Conservation (phyloP, 805 yeast species). For the Kodamaea kakaduensis region DNA sequence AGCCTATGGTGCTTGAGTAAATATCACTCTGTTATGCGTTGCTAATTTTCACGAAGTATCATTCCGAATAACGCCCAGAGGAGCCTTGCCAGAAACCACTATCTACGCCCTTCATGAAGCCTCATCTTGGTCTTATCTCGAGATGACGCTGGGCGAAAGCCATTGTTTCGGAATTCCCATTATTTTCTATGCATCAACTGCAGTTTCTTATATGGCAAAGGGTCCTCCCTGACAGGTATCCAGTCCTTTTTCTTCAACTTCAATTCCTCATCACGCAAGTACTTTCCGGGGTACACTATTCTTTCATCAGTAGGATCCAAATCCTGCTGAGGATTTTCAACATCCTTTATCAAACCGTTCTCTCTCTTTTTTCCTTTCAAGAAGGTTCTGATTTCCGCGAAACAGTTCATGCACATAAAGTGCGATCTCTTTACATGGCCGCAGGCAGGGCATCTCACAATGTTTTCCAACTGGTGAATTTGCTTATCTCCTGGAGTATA, state of each 20-base stretch:
- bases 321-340: slow-evolving; percentile 34
- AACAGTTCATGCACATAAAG: slow-evolving; percentile 90
- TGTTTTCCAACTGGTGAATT: slow-evolving; percentile 64
- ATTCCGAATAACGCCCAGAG: neutral
- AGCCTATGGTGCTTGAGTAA: no score
- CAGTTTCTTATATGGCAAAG: slow-evolving; percentile 30
- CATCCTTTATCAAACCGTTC: slow-evolving; percentile 23
- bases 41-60: neutral
- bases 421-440: slow-evolving; percentile 90
- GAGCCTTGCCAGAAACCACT: no score
- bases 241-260: slow-evolving; percentile 38
- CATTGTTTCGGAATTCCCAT: neutral
- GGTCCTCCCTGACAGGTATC: slow-evolving; percentile 42
- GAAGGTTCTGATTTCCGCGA: slow-evolving; percentile 67
- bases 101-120: no score
- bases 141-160: no score
- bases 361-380: slow-evolving; percentile 55
- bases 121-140: no score
- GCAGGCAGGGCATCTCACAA: slow-evolving; percentile 92
- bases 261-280: slow-evolving; percentile 32
- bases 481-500: slow-evolving; percentile 83
- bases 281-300: slow-evolving; percentile 72
- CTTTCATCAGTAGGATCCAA: slow-evolving; percentile 59
- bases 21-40: no score
- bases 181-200: slow-evolving; percentile 19